A percentile compares a stretch with the other conserved stretches of the same genome.
These are phyloP conservation scores for Euphorbia lathyris DNA, from an alignment of 345 rosid species.

Conservation along the genomic window DNA sequence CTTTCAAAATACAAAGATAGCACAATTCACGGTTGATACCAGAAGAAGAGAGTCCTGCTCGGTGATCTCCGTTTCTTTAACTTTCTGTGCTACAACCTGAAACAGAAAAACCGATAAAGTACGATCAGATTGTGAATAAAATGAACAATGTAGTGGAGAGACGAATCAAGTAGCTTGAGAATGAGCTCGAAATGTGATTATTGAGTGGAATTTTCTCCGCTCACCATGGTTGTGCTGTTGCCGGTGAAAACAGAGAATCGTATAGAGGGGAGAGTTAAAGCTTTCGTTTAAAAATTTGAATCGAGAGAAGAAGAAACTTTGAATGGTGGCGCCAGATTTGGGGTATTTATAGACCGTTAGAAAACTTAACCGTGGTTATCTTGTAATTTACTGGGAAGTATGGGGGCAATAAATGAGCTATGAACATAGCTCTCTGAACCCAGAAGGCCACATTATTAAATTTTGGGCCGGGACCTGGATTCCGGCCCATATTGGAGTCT, in stretches of 20 bases:
- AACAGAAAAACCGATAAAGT: neutral
- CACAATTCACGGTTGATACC: slow-evolving; percentile 36
- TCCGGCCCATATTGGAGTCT: neutral
- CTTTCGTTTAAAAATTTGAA: slow-evolving; percentile 33
- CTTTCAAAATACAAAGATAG: neutral
- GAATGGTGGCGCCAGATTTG: slow-evolving; percentile 27
- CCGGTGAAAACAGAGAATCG: slow-evolving; percentile 12
- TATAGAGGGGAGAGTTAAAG: neutral
- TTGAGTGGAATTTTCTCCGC: slow-evolving; percentile 16
- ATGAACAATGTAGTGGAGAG: neutral
- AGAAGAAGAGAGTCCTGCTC: slow-evolving; percentile 98
- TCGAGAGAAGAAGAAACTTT: neutral
- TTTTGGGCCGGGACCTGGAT: neutral
- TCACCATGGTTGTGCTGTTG: slow-evolving; percentile 46
- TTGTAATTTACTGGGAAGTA: neutral
- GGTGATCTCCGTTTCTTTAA: slow-evolving; percentile 90
- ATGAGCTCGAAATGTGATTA: slow-evolving; percentile 7
- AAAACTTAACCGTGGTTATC: slow-evolving; percentile 21
- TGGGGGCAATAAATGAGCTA: neutral
- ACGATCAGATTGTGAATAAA: slow-evolving; percentile 2
- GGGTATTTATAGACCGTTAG: slow-evolving; percentile 19
- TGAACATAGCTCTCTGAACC: too few species aligned
- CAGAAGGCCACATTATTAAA: too few species aligned
- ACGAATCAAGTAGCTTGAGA: slow-evolving; percentile 1
- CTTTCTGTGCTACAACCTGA: slow-evolving; percentile 81